Evolutionary conservation across 2,329 filamentous ascomycete genomes (phyloP).

Genomic region (Parastagonospora nodorum): DNA sequence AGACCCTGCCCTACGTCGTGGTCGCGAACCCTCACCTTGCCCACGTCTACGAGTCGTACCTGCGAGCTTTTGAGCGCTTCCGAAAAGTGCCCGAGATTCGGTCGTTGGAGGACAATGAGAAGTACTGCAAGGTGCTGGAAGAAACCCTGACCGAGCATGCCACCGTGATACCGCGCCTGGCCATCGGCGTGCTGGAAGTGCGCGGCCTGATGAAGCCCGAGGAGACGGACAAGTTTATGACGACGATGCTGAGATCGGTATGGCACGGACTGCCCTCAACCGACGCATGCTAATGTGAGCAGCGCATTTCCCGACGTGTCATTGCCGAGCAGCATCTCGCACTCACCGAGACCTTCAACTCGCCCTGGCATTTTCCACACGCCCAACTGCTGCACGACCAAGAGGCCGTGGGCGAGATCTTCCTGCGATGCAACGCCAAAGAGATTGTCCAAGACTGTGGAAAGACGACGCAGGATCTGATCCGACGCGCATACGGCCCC

Average conservation of each 20-base stretch:
- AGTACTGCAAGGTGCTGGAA: slow-evolving; percentile 79
- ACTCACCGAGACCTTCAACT: slow-evolving; percentile 90
- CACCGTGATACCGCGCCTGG: slow-evolving; percentile 89
- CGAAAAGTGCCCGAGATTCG: slow-evolving; percentile 83
- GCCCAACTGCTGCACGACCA: slow-evolving; percentile 67
- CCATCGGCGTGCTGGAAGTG: slow-evolving; percentile 93
- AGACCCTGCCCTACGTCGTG: slow-evolving; percentile 92
- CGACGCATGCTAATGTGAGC: slow-evolving; percentile 2
- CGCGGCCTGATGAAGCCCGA: slow-evolving; percentile 78
- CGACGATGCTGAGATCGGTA: slow-evolving; percentile 86
- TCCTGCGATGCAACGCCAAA: slow-evolving; percentile 87
- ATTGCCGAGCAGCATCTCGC: slow-evolving; percentile 98
- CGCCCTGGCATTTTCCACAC: slow-evolving; percentile 85
- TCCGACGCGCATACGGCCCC: slow-evolving; percentile 74
- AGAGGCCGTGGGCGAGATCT: slow-evolving; percentile 94
- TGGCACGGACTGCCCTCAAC: slow-evolving; percentile 29
- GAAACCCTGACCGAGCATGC: slow-evolving; percentile 84
- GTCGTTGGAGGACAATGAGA: slow-evolving; percentile 86
- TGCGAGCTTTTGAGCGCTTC: slow-evolving; percentile 91
- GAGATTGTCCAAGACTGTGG: slow-evolving; percentile 88
- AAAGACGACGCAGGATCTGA: slow-evolving; percentile 73
- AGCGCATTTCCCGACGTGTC: slow-evolving; percentile 93
- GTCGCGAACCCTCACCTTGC: slow-evolving; percentile 94
- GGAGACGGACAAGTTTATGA: slow-evolving; percentile 93
- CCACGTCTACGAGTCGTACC: slow-evolving; percentile 95